phyloP scores from a whole-genome alignment of 2,329 filamentous ascomycete species.

The Pseudogymnoascus pannorum region DNA sequence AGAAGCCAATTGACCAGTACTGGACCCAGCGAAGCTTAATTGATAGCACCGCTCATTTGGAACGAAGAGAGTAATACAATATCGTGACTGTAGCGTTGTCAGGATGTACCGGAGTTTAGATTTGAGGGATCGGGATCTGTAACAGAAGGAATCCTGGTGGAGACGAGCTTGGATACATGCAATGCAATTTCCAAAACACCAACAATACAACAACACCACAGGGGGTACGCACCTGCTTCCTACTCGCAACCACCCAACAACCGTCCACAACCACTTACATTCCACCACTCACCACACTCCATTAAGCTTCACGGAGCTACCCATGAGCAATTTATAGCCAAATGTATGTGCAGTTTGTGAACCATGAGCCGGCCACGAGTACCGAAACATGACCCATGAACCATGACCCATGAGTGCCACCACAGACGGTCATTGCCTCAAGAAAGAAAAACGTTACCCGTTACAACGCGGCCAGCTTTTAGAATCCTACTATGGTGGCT shows the following conservation, averaged over 20 bases:
- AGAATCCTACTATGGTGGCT: not conserved
- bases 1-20: not conserved
- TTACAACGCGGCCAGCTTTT: not conserved
- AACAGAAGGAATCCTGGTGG: not conserved
- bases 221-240: too few relatives aligned
- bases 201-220: not conserved
- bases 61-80: not conserved
- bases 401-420: not conserved
- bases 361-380: not conserved
- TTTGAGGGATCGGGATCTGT: not conserved
- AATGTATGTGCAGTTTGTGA: not conserved
- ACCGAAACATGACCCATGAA: not conserved
- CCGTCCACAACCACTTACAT: not conserved
- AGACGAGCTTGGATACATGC: not conserved
- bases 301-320: not conserved
- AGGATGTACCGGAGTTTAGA: not conserved
- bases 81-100: not conserved
- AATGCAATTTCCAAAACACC: not conserved
- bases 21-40: not conserved
- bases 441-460: not conserved
- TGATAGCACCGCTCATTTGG: not conserved
- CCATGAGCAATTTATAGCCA: not conserved
- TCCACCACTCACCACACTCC: not conserved
- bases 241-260: not conserved
- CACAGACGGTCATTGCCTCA: not conserved